Evolutionary conservation across 257 asterid species (phyloP).

Genomic region (Forsythia viridissima): DNA sequence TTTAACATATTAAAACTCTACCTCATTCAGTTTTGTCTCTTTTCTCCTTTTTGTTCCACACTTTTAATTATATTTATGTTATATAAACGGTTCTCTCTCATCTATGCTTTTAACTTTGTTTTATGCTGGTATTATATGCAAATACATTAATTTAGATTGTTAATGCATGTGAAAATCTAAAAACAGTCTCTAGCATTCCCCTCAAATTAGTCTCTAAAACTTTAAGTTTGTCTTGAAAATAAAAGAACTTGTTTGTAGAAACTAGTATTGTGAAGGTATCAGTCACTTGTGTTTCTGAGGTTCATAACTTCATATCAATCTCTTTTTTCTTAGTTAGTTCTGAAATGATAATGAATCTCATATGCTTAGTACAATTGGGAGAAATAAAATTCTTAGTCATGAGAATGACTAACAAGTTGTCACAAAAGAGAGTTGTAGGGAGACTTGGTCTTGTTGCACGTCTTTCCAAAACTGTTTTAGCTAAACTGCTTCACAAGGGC

Average conservation of each 20-base stretch:
- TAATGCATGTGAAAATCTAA: not conserved
- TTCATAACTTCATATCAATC: not conserved
- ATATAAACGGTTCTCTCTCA: not conserved
- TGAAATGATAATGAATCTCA: not conserved
- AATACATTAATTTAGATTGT: not conserved
- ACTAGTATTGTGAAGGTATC: not conserved
- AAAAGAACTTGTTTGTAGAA: not conserved
- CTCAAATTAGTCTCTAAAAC: not conserved
- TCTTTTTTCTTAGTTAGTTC: not conserved
- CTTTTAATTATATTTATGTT: not conserved
- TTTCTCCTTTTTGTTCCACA: not conserved
- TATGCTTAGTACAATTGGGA: not conserved
- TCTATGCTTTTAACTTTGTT: not conserved
- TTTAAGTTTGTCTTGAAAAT: not conserved
- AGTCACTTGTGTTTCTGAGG: not conserved
- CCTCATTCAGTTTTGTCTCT: not conserved
- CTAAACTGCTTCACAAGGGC: no score
- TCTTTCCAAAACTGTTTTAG: not conserved
- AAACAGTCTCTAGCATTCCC: not conserved
- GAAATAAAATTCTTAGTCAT: not conserved
- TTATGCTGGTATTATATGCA: not conserved
- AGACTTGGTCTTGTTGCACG: not conserved
- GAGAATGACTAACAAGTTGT: not conserved
- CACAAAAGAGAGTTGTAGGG: not conserved
- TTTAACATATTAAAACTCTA: not conserved